Percentiles rank a stretch among this genome's conserved stretches.
Conservation (phyloP, 192 early-diverging fungal species). For the Chytriomyces confervae region DNA sequence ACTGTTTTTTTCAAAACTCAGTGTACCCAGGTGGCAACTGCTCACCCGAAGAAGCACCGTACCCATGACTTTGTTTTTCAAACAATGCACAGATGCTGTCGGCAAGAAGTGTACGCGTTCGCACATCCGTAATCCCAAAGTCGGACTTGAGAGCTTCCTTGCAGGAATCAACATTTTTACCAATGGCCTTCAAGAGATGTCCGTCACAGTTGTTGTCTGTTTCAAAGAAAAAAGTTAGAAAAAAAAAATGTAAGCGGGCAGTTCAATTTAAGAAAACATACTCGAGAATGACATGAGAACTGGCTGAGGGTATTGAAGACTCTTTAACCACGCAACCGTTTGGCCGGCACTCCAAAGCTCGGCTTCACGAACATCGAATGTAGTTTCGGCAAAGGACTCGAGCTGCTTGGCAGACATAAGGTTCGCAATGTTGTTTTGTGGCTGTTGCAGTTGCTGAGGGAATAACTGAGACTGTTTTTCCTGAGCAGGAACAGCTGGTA, state of each 20-base stretch:
- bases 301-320: background rate
- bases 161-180: background rate
- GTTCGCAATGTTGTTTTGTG: background rate
- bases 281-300: background rate
- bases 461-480: background rate
- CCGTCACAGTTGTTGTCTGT: background rate
- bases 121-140: background rate
- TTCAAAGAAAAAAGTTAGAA: background rate
- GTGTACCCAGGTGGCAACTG: background rate
- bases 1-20: background rate
- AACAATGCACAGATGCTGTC: conserved; percentile 2
- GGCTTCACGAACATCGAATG: background rate
- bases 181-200: background rate
- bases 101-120: background rate
- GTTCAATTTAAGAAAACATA: no score
- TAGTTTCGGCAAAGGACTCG: background rate
- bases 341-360: background rate
- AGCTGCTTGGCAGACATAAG: background rate
- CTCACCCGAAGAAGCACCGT: background rate
- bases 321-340: background rate
- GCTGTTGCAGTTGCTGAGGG: background rate
- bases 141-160: background rate
- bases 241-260: no score
- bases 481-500: background rate
- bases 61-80: background rate